Evolutionary conservation across 2,329 filamentous ascomycete species (phyloP).

Genomic region (Colletotrichum coccodes): DNA sequence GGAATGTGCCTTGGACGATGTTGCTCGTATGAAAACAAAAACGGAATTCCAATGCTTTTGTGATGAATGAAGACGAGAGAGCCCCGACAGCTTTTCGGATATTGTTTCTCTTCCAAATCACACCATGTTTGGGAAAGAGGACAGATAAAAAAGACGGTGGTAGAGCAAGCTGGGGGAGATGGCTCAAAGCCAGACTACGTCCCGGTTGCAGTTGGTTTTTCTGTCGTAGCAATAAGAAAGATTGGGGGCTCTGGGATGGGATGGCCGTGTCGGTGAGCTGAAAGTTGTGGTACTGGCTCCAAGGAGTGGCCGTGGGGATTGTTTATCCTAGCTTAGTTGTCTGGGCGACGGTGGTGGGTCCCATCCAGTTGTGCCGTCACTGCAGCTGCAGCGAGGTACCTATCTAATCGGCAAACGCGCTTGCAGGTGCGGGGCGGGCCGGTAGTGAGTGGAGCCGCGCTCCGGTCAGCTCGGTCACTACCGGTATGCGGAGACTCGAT

Average conservation of each 20-base stretch:
- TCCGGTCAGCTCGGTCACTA: neutral
- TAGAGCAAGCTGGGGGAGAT: constrained; percentile 12
- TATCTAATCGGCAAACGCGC: constrained; percentile 28
- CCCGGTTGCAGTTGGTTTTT: constrained; percentile 17
- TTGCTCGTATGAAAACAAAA: neutral
- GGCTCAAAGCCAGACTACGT: constrained; percentile 23
- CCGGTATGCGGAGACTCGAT: constrained; percentile 5
- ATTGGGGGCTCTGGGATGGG: constrained; percentile 1
- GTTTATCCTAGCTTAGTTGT: constrained; percentile 29
- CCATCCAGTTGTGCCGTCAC: constrained; percentile 5
- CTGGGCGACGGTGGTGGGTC: constrained; percentile 18
- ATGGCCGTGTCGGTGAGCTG: constrained; percentile 29
- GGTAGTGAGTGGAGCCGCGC: neutral
- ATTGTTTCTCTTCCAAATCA: constrained; percentile 1
- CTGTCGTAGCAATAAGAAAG: constrained; percentile 1
- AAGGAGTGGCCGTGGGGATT: constrained; percentile 22
- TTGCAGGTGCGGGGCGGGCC: constrained; percentile 27
- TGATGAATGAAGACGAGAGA: constrained; percentile 16
- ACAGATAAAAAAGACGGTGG: neutral
- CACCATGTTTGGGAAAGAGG: constrained; percentile 20
- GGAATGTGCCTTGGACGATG: constrained; percentile 17
- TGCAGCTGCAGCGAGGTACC: neutral
- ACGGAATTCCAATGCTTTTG: constrained; percentile 12
- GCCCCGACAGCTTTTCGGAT: constrained; percentile 15
- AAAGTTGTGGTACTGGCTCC: constrained; percentile 11